Base-by-base conservation (phyloP, 2,329 filamentous ascomycete genomes). In the Penicillium sp. region DNA sequence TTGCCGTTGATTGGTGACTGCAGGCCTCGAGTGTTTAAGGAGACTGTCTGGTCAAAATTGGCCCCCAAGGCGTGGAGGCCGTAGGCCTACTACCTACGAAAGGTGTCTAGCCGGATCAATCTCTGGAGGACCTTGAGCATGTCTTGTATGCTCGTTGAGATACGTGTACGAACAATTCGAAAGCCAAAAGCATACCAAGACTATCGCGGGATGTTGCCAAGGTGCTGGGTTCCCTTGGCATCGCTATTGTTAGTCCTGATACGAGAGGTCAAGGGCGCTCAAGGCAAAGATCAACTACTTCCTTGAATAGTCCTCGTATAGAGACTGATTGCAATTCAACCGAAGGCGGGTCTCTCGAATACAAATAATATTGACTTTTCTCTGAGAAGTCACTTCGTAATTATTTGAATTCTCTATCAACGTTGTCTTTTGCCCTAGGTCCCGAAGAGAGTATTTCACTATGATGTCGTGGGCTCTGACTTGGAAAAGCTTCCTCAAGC, bases 201-300 rank as follows among this genome's bases (percentile, higher is more conserved):
- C 17, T 8, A 45, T 35, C 15, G n/a, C 28, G 31, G 47, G n/a
- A 49, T 49, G 31, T 35, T 35, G 49, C 49, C 14, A 52, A 39
- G 37, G 20, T 20, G 12, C 37, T 8, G 34, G 11, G 14, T 31
- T 31, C 8, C 25, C 43, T 50, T 50, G 22, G 54, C 54, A 41
- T 14, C 12, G 43, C 45, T 56, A 56, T 56, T 56, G 43, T 56
- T 56, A 15, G 54, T 34, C 35, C 25, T 25, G 17, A 55, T 55
- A 49, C 43, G 54, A 49, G 22, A 14, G 10, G 28, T 8, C 20
- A 7, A 10, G 17, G 25, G 10, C 28, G 5, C 31, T 39, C 42
- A 6, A 48, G 54, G 54, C 11, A 55, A 39, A 41, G 54, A 50
- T 56, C 54, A 50, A 31, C 54, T 6, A 4, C 1, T 25, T 20